Conservation (phyloP, 2,329 filamentous ascomycete genomes). For the Fusarium sp. region DNA sequence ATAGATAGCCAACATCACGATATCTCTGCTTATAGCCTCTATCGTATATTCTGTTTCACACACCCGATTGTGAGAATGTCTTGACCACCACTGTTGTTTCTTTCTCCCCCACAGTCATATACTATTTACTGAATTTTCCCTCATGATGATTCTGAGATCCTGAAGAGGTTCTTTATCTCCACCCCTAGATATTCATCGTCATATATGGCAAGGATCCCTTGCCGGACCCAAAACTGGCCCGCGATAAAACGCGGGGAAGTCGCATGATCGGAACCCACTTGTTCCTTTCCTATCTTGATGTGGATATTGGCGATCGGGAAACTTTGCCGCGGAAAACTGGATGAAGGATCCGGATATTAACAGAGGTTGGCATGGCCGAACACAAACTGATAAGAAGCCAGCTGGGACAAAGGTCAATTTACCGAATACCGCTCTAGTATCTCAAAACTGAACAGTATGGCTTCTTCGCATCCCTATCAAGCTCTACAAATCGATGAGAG, state of each 20-base stretch:
- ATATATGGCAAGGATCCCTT: background rate
- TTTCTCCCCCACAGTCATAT: too few relatives aligned
- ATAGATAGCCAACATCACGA: background rate
- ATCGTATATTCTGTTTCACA: background rate
- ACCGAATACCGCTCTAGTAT: accelerated
- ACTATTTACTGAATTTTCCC: background rate
- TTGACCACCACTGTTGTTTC: too few relatives aligned
- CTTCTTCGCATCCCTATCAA: background rate
- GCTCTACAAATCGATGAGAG: background rate
- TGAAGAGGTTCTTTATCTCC: background rate
- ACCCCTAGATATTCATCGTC: background rate
- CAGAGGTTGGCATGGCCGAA: accelerated
- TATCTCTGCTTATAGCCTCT: background rate
- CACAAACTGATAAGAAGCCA: background rate
- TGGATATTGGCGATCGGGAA: background rate
- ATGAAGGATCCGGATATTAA: background rate
- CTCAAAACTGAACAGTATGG: background rate
- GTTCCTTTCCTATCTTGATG: background rate
- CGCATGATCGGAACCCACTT: too few relatives aligned
- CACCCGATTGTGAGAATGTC: background rate
- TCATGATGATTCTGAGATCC: background rate
- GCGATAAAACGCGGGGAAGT: constrained; percentile 6
- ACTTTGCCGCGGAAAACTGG: background rate
- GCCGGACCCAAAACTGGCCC: background rate
- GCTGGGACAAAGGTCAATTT: background rate